Evolutionary conservation across 2,329 filamentous ascomycete genomes (phyloP).

Genomic region (Delphinella strobiligena): DNA sequence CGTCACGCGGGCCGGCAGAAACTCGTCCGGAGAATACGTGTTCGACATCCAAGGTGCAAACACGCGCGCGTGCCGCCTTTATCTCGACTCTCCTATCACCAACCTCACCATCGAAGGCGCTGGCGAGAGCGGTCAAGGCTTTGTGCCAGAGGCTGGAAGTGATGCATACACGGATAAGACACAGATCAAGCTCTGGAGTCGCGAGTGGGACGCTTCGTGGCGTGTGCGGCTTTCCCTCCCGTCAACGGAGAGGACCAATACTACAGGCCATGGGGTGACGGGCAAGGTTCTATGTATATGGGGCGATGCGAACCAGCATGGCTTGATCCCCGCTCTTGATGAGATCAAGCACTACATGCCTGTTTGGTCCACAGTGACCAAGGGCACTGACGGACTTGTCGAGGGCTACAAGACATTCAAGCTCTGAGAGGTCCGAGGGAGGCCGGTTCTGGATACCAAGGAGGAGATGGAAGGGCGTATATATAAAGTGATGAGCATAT

Average conservation of each 20-base stretch:
- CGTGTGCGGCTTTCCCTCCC: slow-evolving; percentile 53
- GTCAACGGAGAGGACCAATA: slow-evolving; percentile 25
- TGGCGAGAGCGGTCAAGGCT: slow-evolving; percentile 48
- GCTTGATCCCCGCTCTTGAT: slow-evolving; percentile 69
- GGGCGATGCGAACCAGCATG: slow-evolving; percentile 67
- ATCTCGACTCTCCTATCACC: slow-evolving; percentile 56
- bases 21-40: slow-evolving; percentile 33
- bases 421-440: slow-evolving; percentile 10
- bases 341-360: slow-evolving; percentile 68
- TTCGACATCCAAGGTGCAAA: slow-evolving; percentile 60
- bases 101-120: slow-evolving; percentile 50
- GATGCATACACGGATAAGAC: slow-evolving; percentile 51
- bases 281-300: slow-evolving; percentile 69
- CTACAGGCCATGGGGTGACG: slow-evolving; percentile 32
- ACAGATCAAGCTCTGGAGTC: slow-evolving; percentile 68
- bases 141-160: slow-evolving; percentile 33
- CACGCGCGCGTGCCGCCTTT: slow-evolving; percentile 65
- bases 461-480: neutral
- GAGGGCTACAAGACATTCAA: slow-evolving; percentile 63
- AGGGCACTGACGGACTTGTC: slow-evolving; percentile 65
- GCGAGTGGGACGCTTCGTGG: slow-evolving; percentile 69
- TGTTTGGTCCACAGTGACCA: slow-evolving; percentile 66
- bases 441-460: neutral
- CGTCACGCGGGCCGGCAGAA: slow-evolving; percentile 32
- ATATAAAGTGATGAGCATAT: neutral